phyloP scores from a whole-genome alignment of 345 rosid genomes.

The Nasturtium officinale region DNA sequence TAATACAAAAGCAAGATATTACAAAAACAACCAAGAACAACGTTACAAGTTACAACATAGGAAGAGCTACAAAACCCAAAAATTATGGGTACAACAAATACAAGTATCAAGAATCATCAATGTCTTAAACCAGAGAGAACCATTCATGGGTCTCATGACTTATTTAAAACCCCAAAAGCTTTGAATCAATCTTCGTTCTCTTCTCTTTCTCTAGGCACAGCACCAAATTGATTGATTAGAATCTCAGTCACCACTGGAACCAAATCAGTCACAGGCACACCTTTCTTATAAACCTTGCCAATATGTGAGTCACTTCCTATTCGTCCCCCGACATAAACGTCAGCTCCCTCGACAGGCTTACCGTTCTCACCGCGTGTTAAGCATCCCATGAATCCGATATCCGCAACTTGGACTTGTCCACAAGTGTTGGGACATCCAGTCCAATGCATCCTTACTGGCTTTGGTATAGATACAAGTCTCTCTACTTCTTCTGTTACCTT shows the following conservation, averaged over 20 bases:
- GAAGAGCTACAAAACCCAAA: conserved; percentile 29
- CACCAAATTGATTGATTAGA: conserved; percentile 76
- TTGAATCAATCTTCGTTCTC: conserved; percentile 64
- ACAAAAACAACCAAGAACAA: conserved; percentile 30
- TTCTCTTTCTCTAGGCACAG: conserved; percentile 84
- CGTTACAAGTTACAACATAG: conserved; percentile 33
- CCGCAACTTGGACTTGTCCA: conserved; percentile 94
- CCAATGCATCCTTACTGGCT: conserved; percentile 92
- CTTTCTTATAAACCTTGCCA: conserved; percentile 74
- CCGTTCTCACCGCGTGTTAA: conserved; percentile 82
- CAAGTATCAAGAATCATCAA: conserved; percentile 23
- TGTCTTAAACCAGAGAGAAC: conserved; percentile 20
- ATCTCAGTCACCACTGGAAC: conserved; percentile 80
- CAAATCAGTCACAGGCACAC: conserved; percentile 83
- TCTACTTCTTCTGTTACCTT: conserved; percentile 87
- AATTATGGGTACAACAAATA: conserved; percentile 15
- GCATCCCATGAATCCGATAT: conserved; percentile 96
- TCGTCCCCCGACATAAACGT: conserved; percentile 80
- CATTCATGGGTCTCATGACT: conserved; percentile 12
- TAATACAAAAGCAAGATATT: conserved; percentile 19
- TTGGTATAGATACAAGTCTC: conserved; percentile 64
- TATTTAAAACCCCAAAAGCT: conserved; percentile 13
- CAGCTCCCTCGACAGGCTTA: conserved; percentile 74
- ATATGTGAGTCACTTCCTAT: conserved; percentile 88
- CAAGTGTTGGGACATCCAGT: conserved; percentile 95